A percentile compares a stretch with the other conserved stretches of the same genome.
Conservation (phyloP, 345 rosid species). For the Corchorus capsularis region DNA sequence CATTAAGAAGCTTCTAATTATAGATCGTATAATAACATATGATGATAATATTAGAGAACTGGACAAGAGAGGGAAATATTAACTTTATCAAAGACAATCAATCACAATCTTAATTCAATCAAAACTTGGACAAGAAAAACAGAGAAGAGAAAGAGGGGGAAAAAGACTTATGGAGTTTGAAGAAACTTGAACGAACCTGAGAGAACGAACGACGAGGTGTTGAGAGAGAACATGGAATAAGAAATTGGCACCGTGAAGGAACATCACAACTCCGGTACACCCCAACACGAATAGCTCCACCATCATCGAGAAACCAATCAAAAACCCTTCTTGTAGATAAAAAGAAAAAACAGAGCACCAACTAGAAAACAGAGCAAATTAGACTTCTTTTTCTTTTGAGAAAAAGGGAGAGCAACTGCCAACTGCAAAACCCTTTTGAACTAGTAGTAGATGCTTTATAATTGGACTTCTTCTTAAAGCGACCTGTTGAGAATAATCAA, state of each 20-base stretch:
- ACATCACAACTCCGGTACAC: constrained; percentile 57
- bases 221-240: constrained; percentile 58
- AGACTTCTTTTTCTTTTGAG: not conserved
- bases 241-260: constrained; percentile 68
- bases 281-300: constrained; percentile 56
- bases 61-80: not conserved
- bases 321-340: not conserved
- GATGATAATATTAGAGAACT: not conserved
- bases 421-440: no score
- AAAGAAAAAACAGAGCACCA: not conserved
- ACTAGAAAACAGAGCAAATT: not conserved
- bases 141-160: not conserved
- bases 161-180: not conserved
- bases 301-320: constrained; percentile 26
- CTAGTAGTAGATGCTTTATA: not conserved
- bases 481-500: no score
- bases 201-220: constrained; percentile 49
- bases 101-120: not conserved
- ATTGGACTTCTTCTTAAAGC: not conserved
- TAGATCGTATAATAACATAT: no score
- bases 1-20: no score
- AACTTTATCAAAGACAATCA: not conserved
- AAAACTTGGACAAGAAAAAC: not conserved
- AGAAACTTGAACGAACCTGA: constrained; percentile 36
- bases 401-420: not conserved